Conservation (phyloP, 1,139 yeast genomes). For the Zygoascus sp. region DNA sequence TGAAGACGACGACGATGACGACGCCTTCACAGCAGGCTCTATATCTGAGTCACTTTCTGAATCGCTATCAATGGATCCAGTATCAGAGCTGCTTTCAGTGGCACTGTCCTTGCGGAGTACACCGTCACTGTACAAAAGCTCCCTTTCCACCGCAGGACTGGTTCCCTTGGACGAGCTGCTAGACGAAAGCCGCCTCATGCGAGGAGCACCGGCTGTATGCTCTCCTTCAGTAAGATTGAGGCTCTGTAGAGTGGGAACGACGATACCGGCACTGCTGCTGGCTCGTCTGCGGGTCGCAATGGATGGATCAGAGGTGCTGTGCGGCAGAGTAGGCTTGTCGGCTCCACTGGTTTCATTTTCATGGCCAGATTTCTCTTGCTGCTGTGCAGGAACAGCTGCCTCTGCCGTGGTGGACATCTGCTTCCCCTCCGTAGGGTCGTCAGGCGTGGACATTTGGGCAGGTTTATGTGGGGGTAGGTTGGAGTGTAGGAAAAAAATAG, state of each 20-base stretch:
- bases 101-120: constrained; percentile 4
- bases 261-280: neutral
- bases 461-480: no score
- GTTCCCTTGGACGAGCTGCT: neutral
- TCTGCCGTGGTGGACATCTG: no score
- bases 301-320: neutral
- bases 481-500: no score
- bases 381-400: no score
- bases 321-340: neutral
- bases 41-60: constrained; percentile 8
- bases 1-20: neutral
- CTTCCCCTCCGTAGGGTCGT: no score
- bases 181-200: neutral
- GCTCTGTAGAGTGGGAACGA: neutral
- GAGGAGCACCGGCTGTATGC: neutral
- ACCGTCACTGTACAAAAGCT: neutral
- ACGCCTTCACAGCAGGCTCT: no score
- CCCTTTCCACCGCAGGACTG: neutral
- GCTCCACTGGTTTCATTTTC: neutral
- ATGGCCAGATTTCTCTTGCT: no score
- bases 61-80: neutral
- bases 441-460: no score
- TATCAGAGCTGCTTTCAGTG: constrained; percentile 4
- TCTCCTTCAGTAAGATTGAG: neutral
- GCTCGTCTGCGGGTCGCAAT: constrained; percentile 3